Evolutionary conservation across 225 moss, liverwort and hornwort species (phyloP), one percentile per base, ranked within the genome.

Genomic region (Climacium dendroides): DNA sequence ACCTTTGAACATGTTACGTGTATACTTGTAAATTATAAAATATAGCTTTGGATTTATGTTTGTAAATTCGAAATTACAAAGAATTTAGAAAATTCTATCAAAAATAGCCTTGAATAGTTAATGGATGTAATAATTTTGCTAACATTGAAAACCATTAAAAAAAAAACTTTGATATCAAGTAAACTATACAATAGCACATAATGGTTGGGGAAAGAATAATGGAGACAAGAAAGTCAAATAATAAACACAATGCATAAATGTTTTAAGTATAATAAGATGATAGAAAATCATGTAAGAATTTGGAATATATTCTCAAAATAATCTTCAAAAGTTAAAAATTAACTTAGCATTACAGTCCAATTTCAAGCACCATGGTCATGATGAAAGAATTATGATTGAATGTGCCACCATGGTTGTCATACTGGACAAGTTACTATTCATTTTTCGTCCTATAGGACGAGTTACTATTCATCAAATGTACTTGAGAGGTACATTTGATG

Each of bases 61-160:
- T 50, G 5, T 32, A 13, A 32, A 75, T 34, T 34, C 35, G 3
- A 34, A 35, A 23, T 34, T 13, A 34, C 5, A 35, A 19, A 11
- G 3, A 74, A 5, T 30, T 48, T 19, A 74, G 8, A 34, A 50
- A 12, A 20, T 32, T 48, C 11, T 34, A 74, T 50, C 19, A 2
- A 12, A 73, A 50, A 74, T 0, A 50, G 0, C 1, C 13, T 50
- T 20, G 1, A 52, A 52, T 0, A 32, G 0, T 34, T 52, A 2
- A 52, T 20, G 3, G 22, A 22, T 74, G 13, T 13, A 74, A 52
- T 0, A 34, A 34, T 34, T 74, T 15, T 74, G 0, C 7, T 19
- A 12, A 48, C 11, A 32, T 74, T 32, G 12, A 7, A 19, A 48
- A 12, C 19, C 48, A 74, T 19, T 32, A 1, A 48, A 32, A 19